These are phyloP conservation scores for Triticum urartu DNA, from an alignment of 176 grass and related monocot genomes.

Conservation along the genomic window DNA sequence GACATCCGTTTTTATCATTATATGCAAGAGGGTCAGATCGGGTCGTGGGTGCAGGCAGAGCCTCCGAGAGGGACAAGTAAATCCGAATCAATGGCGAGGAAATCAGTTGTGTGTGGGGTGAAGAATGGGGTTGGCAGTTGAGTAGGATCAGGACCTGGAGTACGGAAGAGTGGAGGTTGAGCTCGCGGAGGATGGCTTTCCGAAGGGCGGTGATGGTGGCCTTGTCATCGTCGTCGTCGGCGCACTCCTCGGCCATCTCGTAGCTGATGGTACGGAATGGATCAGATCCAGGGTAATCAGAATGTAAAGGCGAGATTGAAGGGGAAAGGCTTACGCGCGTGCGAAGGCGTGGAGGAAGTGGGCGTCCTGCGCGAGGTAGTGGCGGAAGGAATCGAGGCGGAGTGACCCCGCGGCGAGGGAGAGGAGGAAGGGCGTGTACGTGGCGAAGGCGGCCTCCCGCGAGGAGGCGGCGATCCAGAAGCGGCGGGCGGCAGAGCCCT, in stretches of 20 bases:
- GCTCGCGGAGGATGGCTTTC: slow-evolving; percentile 55
- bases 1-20: slow-evolving; percentile 2
- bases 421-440: slow-evolving; percentile 78
- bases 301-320: neutral
- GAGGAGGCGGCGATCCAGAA: slow-evolving; percentile 73
- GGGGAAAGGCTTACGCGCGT: slow-evolving; percentile 55
- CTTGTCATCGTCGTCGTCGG: slow-evolving; percentile 91
- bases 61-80: neutral
- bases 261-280: slow-evolving; percentile 49
- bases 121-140: slow-evolving; percentile 22
- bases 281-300: slow-evolving; percentile 24
- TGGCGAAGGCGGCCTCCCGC: slow-evolving; percentile 74
- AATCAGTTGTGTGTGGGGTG: neutral
- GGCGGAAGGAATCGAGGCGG: slow-evolving; percentile 62
- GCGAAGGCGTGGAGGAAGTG: slow-evolving; percentile 86
- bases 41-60: neutral
- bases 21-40: neutral
- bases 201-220: slow-evolving; percentile 59
- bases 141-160: slow-evolving; percentile 36
- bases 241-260: slow-evolving; percentile 86
- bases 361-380: slow-evolving; percentile 75
- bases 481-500: slow-evolving; percentile 68
- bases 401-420: slow-evolving; percentile 71
- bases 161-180: slow-evolving; percentile 69
- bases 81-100: slow-evolving; percentile 1